Evolutionary conservation across 495 filamentous ascomycete genomes (phyloP), one percentile per base, ranked within the genome.

Genomic region (Penicillium macrosclerotiorum): DNA sequence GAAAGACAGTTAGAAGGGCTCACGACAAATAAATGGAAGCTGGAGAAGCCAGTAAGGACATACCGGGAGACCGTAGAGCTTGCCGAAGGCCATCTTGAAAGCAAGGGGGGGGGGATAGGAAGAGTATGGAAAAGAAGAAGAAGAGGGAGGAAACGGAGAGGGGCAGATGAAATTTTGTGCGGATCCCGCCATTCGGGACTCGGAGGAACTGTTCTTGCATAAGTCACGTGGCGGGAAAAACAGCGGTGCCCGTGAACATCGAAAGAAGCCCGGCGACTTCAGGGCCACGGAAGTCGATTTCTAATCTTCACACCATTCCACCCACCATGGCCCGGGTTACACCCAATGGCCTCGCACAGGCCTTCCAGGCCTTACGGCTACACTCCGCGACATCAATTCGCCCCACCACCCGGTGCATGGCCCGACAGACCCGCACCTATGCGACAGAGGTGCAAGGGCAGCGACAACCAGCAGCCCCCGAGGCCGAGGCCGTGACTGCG

Each of bases 11-110:
- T 50, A 49, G 42, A 44, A 51, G 49, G 17, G 44, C 35, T 29
- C 19, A 35, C 30, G 55, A 41, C 14, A 44, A 11, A 42, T 3
- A 1, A 44, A 19, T 36, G 37, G 36, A 3, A 19, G 29, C 19
- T 30, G 20, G 11, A 23, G 36, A 14, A 18, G 22, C n/a, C n/a
- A n/a, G n/a, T n/a, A 19, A 55, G 17, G 42, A 72, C 89, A 69
- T 83, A 96, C 93, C 69, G 78, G 63, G 67, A 80, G 82, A 67
- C 83, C 85, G 78, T 93, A 97, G 61, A 98, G 79, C 81, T 95
- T 97, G 77, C 93, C 93, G 80, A 97, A 97, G 52, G 84, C 72
- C 88, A 92, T 94, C 68, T 75, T 88, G 73, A 68, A 63, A 37
- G 52, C 45, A 45, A 45, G 30, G 34, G 43, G 31, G 37, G 37